Evolutionary conservation across 208 protist species (phyloP), one percentile per base, ranked within the genome.

Genomic region (Novymonas esmeraldas): DNA sequence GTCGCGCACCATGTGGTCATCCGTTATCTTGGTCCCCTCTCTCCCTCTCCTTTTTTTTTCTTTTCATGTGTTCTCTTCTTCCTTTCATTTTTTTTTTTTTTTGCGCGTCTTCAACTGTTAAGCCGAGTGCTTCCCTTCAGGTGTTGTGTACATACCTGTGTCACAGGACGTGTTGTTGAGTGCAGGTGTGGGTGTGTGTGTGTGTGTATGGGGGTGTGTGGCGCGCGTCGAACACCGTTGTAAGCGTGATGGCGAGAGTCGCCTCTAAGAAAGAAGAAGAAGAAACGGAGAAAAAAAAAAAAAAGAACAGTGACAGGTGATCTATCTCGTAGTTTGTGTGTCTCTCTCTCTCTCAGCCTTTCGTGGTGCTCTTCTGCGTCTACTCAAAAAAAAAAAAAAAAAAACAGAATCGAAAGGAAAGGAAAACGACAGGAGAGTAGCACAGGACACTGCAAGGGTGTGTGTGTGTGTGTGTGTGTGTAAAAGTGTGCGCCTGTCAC

Each of bases 391-490:
- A 39, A 70, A 41, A 57, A 22, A 48, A 41, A 46, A 42, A 57
- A 41, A 46, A 64, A 66, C 34, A 50, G 46, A 36, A 60, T 13
- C 20, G 13, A 39, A 20, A 9, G 13, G 50, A 38, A 7, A n/a
- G n/a, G n/a, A n/a, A n/a, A n/a, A n/a, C n/a, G n/a, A n/a, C n/a
- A n/a, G n/a, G n/a, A n/a, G n/a, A n/a, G n/a, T n/a, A n/a, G n/a
- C n/a, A n/a, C n/a, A n/a, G n/a, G n/a, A n/a, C n/a, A n/a, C n/a
- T n/a, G n/a, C n/a, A n/a, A n/a, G n/a, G n/a, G n/a, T n/a, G n/a
- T n/a, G n/a, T n/a, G n/a, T n/a, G n/a, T n/a, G n/a, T n/a, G n/a
- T n/a, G n/a, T n/a, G n/a, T n/a, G n/a, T n/a, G n/a, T n/a, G n/a
- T n/a, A n/a, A n/a, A n/a, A n/a, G n/a, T n/a, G n/a, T n/a, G n/a